Evolutionary conservation across 352 stramenopile genomes (phyloP), one percentile per base, ranked within the genome.

Genomic region (Phytophthora cactorum): DNA sequence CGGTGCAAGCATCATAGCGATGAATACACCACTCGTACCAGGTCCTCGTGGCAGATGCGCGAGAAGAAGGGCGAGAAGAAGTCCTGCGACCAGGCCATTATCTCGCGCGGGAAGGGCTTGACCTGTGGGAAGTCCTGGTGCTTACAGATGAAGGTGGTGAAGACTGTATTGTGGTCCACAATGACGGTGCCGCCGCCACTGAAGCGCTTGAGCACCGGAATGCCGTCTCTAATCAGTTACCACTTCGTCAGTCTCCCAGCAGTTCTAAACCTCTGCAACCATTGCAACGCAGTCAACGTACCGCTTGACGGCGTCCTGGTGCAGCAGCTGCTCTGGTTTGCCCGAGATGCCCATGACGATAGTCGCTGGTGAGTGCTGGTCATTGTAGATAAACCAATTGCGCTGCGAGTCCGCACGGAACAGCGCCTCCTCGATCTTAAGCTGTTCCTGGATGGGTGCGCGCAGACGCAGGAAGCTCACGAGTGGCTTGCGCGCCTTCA

Each of bases 151-250:
- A 97, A 97, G 3, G 91, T 96, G 39, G 88, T 92, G 81, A 98
- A 98, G 34, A 97, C 73, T 12, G 93, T 98, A 68, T 90, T 92
- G 55, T 94, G 63, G 78, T 99, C 96, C 49, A 99, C 90, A 32
- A 99, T 97, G 31, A 99, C 97, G 0, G 97, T 99, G 25, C 97
- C 97, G 15, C 97, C 97, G 44, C 97, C 97, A 12, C 88, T 98
- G 78, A 99, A 99, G 51, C 97, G 89, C 77, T 97, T 96, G 45
- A 98, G 79, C 63, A 98, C 85, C 1, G 87, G 84, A 46, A 98
- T 90, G 4, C 79, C 69, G 57, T 92, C 86, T 22, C 88, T 96
- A 59, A 49, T 4, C 69, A 12, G 28, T 32, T 11, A 46, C 11
- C 3, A 29, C 5, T 31, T 45, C 5, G 11, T 59, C 10, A 60